Percentiles rank a stretch among this genome's conserved stretches.
Evolutionary conservation across 1,284 basidiomycete species (phyloP).

Genomic region (Heterobasidion parviporum): DNA sequence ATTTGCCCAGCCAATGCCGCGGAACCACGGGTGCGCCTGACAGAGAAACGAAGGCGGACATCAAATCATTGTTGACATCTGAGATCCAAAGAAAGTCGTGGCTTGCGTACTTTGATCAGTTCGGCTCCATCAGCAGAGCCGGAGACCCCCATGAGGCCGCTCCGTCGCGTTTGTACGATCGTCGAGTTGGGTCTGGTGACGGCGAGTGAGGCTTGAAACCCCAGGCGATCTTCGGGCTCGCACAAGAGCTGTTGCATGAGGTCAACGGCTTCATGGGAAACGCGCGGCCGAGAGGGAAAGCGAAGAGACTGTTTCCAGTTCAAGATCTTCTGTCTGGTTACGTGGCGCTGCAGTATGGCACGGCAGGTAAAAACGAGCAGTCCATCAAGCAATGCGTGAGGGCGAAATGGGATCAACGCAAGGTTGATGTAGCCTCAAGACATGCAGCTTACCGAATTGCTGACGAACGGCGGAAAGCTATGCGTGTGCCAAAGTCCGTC

Average conservation of each 20-base stretch:
- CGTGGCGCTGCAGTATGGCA: slow-evolving; percentile 53
- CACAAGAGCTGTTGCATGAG: slow-evolving; percentile 86
- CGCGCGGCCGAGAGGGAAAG: slow-evolving; percentile 78
- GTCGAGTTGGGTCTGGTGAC: slow-evolving; percentile 71
- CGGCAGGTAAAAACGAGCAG: background rate
- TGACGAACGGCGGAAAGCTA: slow-evolving; percentile 92
- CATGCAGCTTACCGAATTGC: slow-evolving; percentile 72
- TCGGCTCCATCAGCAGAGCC: slow-evolving; percentile 65
- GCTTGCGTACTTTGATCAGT: slow-evolving; percentile 66
- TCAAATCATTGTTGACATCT: background rate
- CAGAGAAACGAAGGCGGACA: background rate
- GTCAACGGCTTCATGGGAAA: slow-evolving; percentile 81
- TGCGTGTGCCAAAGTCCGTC: slow-evolving; percentile 12
- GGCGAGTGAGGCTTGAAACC: slow-evolving; percentile 61
- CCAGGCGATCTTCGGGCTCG: slow-evolving; percentile 90
- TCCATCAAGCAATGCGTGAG: background rate
- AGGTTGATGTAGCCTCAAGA: slow-evolving; percentile 5
- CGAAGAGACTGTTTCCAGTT: slow-evolving; percentile 87
- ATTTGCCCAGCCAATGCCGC: slow-evolving; percentile 76
- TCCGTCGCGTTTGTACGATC: slow-evolving; percentile 65
- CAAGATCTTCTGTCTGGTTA: slow-evolving; percentile 86
- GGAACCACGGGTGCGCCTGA: slow-evolving; percentile 83
- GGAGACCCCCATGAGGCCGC: slow-evolving; percentile 54
- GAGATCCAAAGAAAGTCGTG: background rate
- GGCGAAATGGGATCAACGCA: background rate